A percentile compares a stretch with the other conserved stretches of the same genome.
Conservation (phyloP, 208 protist genomes). For the Trypanosoma melophagium region DNA sequence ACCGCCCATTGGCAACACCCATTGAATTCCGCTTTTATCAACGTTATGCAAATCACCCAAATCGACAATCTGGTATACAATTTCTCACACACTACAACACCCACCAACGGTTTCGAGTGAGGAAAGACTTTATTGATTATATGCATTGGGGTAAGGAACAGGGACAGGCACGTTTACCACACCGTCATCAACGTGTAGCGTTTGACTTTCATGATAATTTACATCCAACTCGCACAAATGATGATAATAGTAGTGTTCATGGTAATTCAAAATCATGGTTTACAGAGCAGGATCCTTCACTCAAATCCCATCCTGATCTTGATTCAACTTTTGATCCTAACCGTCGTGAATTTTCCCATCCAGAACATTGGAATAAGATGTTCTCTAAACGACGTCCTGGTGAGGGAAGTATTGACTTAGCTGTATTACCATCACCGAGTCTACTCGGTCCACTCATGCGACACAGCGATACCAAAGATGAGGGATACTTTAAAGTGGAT, state of each 20-base stretch:
- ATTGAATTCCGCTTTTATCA: constrained; percentile 93
- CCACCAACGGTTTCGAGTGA: constrained; percentile 86
- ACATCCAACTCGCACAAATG: constrained; percentile 51
- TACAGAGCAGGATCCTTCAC: constrained; percentile 64
- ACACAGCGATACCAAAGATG: constrained; percentile 70
- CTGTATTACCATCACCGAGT: constrained; percentile 63
- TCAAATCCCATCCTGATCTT: constrained; percentile 59
- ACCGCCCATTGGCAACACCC: constrained; percentile 75
- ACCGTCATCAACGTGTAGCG: constrained; percentile 88
- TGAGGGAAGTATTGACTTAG: constrained; percentile 76
- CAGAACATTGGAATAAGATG: constrained; percentile 91
- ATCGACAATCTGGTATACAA: constrained; percentile 85
- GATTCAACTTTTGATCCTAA: constrained; percentile 73
- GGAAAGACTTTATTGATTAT: constrained; percentile 91
- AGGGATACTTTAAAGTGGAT: constrained; percentile 63
- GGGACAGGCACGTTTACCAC: constrained; percentile 84
- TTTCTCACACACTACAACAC: constrained; percentile 91
- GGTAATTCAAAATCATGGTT: constrained; percentile 44
- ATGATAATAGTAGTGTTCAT: neutral
- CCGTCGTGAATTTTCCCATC: constrained; percentile 78
- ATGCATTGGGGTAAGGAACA: constrained; percentile 91
- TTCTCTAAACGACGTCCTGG: constrained; percentile 84
- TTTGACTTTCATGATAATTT: constrained; percentile 90
- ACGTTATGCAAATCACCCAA: constrained; percentile 89
- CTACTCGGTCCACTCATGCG: constrained; percentile 72